Conservation (phyloP, 2,329 filamentous ascomycete species). For the Pyricularia sp. region DNA sequence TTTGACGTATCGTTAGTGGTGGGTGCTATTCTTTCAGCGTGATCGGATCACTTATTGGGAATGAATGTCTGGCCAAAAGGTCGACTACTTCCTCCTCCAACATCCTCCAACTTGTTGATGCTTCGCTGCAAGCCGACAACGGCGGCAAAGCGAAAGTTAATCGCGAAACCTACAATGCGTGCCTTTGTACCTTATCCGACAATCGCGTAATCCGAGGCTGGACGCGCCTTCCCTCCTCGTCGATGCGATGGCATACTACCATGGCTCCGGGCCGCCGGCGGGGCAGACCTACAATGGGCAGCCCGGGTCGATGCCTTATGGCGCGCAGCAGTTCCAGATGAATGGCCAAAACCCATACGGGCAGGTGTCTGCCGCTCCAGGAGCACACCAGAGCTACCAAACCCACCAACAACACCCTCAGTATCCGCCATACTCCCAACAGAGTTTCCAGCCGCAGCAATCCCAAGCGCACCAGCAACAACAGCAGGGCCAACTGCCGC, state of each 20-base stretch:
- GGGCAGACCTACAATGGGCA: slow-evolving; percentile 30
- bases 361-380: slow-evolving; percentile 7
- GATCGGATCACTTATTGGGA: neutral
- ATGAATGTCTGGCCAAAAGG: neutral
- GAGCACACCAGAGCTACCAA: neutral
- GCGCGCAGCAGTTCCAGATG: slow-evolving; percentile 4
- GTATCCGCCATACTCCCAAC: neutral
- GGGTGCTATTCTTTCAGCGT: neutral
- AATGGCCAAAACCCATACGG: neutral
- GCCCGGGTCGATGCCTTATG: slow-evolving; percentile 10
- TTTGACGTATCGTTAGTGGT: neutral
- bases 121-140: neutral
- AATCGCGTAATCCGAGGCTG: neutral
- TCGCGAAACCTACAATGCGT: neutral
- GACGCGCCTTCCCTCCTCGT: slow-evolving; percentile 5
- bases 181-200: neutral
- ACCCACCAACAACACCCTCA: neutral
- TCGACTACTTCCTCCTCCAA: neutral
- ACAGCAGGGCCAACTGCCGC: slow-evolving; percentile 5
- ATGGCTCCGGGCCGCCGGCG: slow-evolving; percentile 26
- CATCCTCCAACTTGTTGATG: neutral
- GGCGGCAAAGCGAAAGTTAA: neutral
- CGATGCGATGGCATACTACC: slow-evolving; percentile 27
- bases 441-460: slow-evolving; percentile 7
- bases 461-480: slow-evolving; percentile 4